Base-by-base conservation (phyloP, 768 basidiomycete genomes). In the Rhizopogon vesiculosus region DNA sequence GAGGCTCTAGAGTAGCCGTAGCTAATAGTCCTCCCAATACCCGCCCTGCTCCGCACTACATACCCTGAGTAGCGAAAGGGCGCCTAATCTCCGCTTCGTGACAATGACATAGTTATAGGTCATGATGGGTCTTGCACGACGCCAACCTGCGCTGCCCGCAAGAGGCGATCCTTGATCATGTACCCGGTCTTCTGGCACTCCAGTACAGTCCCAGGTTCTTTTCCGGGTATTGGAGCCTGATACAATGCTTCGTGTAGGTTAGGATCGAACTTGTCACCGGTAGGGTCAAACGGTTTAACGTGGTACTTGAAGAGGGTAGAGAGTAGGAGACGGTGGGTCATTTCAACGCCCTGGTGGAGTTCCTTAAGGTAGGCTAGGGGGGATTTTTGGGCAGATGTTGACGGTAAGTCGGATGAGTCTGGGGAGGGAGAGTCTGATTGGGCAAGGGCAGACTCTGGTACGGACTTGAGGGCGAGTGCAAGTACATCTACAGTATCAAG, bases 121-220 rank as follows among this genome's bases (percentile, higher is more conserved):
- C 67, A 77, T 61, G 69, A 64, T 7, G 70, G 69, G 57, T 89
- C 87, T 72, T 93, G 89, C 16, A 86, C 94, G 28, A 98, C 95
- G 55, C 96, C 97, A 55, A 98, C 97, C 76, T 98, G 93, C 19
- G 97, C 94, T 3, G 97, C 93, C 55, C 97, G 82, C 69, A 99
- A 72, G 55, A 95, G 83, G 58, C 97, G 83, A 61, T 93, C 91
- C 75, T 96, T 97, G 75, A 99, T 93, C 74, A 79, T 92, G 76
- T 92, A 98, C 3, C 94, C 95, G 54, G 78, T 77, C 76, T 96
- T 94, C 69, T 90, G 89, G 68, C 89, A 91, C 67, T 96, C 91
- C 45, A 97, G 80, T 35, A 98, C 87, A 2, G 89, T 87, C 13
- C 96, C 96, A 1, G 93, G 85, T 68, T 88, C 86, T 74, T 91